A percentile compares a stretch with the other conserved stretches of the same genome.
phyloP scores from a whole-genome alignment of 2,329 filamentous ascomycete species.

The Botrytis aclada region DNA sequence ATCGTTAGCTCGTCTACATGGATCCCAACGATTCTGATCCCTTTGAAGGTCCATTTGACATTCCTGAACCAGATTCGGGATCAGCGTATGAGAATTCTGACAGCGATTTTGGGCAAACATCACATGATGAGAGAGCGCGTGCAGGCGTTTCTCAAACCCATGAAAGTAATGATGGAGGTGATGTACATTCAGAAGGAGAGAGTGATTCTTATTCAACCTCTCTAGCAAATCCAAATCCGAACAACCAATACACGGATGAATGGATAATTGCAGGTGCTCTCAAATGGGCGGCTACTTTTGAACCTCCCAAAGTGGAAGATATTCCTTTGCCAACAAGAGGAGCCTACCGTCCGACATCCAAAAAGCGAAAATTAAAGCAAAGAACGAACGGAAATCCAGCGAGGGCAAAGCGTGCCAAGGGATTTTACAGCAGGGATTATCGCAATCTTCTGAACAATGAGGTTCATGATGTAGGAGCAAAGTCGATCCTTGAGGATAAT shows the following conservation, averaged over 20 bases:
- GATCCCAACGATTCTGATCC: constrained; percentile 25
- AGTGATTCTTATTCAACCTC: constrained; percentile 5
- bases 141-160: not conserved
- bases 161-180: not conserved
- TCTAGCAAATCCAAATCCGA: not conserved
- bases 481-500: constrained; percentile 34
- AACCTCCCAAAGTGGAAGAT: constrained; percentile 28
- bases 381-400: constrained; percentile 18
- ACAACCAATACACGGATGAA: constrained; percentile 18
- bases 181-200: constrained; percentile 1
- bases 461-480: constrained; percentile 50
- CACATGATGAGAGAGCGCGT: constrained; percentile 20
- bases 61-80: constrained; percentile 30
- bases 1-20: constrained; percentile 21
- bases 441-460: constrained; percentile 52
- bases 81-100: constrained; percentile 33
- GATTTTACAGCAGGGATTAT: constrained; percentile 50
- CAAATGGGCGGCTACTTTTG: constrained; percentile 34
- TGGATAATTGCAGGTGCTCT: constrained; percentile 25
- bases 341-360: not conserved
- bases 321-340: constrained; percentile 29
- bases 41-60: not conserved
- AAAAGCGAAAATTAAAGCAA: constrained; percentile 27
- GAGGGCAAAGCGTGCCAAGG: constrained; percentile 37
- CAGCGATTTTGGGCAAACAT: constrained; percentile 20